A percentile compares a stretch with the other conserved stretches of the same genome.
These are phyloP conservation scores for Phragmites australis DNA, from an alignment of 176 grass and related monocot genomes.

Conservation along the genomic window DNA sequence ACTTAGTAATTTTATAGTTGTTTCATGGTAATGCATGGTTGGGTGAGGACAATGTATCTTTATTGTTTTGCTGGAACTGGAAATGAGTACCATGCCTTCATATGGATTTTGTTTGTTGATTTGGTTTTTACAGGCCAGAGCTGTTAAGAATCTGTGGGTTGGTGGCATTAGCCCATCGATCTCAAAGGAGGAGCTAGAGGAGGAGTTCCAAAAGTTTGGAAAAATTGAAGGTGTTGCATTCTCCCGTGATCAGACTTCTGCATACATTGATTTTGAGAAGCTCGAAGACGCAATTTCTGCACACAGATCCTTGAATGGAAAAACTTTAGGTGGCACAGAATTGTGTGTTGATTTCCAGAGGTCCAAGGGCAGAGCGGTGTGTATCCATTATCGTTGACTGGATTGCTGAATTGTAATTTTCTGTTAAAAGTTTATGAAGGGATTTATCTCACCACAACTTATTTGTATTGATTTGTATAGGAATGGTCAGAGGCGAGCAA, in stretches of 20 bases:
- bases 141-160: slow-evolving; percentile 85
- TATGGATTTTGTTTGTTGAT: slow-evolving; percentile 18
- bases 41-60: not conserved
- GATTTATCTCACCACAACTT: not conserved
- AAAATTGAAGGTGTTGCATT: slow-evolving; percentile 70
- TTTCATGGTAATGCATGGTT: slow-evolving; percentile 1
- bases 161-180: slow-evolving; percentile 69
- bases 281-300: slow-evolving; percentile 91
- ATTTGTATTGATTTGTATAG: slow-evolving; percentile 42
- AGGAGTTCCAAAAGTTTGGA: slow-evolving; percentile 79
- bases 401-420: not conserved
- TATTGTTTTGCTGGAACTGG: slow-evolving; percentile 14
- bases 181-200: slow-evolving; percentile 67
- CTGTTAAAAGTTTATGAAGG: not conserved
- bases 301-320: slow-evolving; percentile 78
- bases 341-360: slow-evolving; percentile 97
- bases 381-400: slow-evolving; percentile 27
- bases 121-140: slow-evolving; percentile 61
- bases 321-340: slow-evolving; percentile 62
- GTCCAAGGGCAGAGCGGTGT: slow-evolving; percentile 62
- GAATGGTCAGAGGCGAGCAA: slow-evolving; percentile 49
- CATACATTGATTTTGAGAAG: slow-evolving; percentile 72
- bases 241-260: slow-evolving; percentile 62
- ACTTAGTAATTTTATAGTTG: not conserved
- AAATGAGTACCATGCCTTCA: not conserved